A percentile compares a stretch with the other conserved stretches of the same genome.
phyloP scores from a whole-genome alignment of 176 grass and related monocot genomes.

The Alopecurus myosuroides region DNA sequence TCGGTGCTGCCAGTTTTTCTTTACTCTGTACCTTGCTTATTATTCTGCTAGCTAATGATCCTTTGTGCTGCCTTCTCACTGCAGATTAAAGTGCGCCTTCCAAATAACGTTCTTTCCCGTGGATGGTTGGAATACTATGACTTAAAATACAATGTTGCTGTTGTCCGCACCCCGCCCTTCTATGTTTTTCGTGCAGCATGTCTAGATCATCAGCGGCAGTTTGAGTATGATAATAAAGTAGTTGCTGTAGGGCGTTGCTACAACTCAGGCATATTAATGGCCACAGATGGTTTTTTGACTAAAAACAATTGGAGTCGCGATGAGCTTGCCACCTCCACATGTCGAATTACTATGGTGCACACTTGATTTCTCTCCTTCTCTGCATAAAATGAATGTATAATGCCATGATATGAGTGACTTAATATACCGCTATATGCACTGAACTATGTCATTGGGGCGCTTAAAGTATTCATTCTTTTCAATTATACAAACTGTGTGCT shows the following conservation, averaged over 20 bases:
- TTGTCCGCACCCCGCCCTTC: background rate
- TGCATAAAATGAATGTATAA: background rate
- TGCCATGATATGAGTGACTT: background rate
- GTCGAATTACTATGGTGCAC: background rate
- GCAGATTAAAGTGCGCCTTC: background rate
- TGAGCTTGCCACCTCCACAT: background rate
- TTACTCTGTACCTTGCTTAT: background rate
- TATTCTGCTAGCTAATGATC: background rate
- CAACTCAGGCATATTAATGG: slow-evolving; percentile 1
- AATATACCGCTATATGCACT: background rate
- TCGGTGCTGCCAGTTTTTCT: background rate
- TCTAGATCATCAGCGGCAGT: background rate
- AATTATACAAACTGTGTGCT: background rate
- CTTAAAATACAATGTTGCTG: background rate
- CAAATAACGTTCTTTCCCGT: no score
- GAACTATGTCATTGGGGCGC: background rate
- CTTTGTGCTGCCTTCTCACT: background rate
- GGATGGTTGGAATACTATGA: background rate
- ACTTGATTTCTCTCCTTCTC: background rate
- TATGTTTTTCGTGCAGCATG: background rate
- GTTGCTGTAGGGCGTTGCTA: slow-evolving; percentile 6
- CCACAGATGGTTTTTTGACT: background rate
- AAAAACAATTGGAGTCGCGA: background rate
- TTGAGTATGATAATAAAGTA: background rate
- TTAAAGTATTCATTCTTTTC: background rate